Conservation (phyloP, 1,139 yeast species). For the Candida sp. region DNA sequence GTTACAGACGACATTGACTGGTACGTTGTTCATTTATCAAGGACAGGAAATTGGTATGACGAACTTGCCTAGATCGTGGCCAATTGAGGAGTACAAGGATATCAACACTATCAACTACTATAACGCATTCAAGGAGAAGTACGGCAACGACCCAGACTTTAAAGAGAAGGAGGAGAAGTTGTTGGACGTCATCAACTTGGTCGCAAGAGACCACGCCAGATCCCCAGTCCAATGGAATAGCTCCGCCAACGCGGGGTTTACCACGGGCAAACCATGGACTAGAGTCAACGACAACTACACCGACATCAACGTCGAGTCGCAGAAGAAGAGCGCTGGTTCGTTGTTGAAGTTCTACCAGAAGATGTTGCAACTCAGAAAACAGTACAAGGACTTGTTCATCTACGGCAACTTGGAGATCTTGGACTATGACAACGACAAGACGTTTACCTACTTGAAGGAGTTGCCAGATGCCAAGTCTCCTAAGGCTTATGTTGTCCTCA, state of each 20-base stretch:
- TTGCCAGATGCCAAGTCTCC: slow-evolving; percentile 14
- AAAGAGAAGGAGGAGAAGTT: slow-evolving; percentile 29
- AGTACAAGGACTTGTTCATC: slow-evolving; percentile 44
- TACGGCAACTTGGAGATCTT: slow-evolving; percentile 52
- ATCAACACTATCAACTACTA: slow-evolving; percentile 51
- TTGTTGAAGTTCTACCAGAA: slow-evolving; percentile 50
- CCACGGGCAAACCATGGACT: slow-evolving; percentile 59
- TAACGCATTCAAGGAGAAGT: slow-evolving; percentile 31
- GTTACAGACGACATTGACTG: slow-evolving; percentile 52
- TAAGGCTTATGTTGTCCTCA: slow-evolving; percentile 47
- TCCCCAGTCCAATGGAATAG: slow-evolving; percentile 65
- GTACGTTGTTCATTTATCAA: slow-evolving; percentile 61
- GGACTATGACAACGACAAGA: slow-evolving; percentile 39
- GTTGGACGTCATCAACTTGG: slow-evolving; percentile 35
- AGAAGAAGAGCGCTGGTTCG: slow-evolving; percentile 50
- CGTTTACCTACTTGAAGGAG: slow-evolving; percentile 44
- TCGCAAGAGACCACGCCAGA: slow-evolving; percentile 60
- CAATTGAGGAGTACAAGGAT: slow-evolving; percentile 54
- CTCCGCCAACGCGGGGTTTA: slow-evolving; percentile 50
- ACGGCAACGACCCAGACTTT: slow-evolving; percentile 32
- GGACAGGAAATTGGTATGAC: slow-evolving; percentile 67
- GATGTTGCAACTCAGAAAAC: slow-evolving; percentile 48
- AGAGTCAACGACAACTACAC: slow-evolving; percentile 53
- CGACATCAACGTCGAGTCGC: slow-evolving; percentile 52
- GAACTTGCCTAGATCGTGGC: slow-evolving; percentile 51